These are phyloP conservation scores for Talaromyces sp. DNA, from an alignment of 2,329 filamentous ascomycete genomes.

Conservation along the genomic window DNA sequence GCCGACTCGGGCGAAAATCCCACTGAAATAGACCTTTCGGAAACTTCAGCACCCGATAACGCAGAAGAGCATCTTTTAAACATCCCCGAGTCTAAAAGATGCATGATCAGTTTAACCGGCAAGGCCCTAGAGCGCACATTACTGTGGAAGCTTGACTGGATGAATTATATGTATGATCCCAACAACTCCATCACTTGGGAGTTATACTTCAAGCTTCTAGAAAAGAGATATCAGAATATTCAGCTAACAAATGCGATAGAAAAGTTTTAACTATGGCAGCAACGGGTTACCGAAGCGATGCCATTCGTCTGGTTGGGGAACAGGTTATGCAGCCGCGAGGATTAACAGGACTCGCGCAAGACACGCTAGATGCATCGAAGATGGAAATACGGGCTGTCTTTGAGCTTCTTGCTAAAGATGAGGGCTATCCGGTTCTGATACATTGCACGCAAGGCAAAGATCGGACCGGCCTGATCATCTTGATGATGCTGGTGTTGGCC, in stretches of 20 bases:
- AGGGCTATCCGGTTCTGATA: constrained; percentile 66
- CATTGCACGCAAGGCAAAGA: constrained; percentile 93
- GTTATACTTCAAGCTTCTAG: too few relatives aligned
- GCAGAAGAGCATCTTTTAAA: constrained; percentile 59
- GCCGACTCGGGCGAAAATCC: constrained; percentile 9
- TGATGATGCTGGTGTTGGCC: constrained; percentile 68
- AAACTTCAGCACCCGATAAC: constrained; percentile 51
- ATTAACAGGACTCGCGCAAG: constrained; percentile 68
- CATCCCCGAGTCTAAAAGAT: constrained; percentile 66
- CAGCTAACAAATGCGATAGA: constrained; percentile 34
- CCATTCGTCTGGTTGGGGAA: constrained; percentile 68
- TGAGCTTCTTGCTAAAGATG: constrained; percentile 58
- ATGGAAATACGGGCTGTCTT: constrained; percentile 70
- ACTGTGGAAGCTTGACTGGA: constrained; percentile 68
- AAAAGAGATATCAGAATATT: too few relatives aligned
- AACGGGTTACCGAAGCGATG: constrained; percentile 68
- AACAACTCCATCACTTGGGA: too few relatives aligned
- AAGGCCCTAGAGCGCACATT: constrained; percentile 69
- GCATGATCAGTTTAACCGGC: constrained; percentile 74
- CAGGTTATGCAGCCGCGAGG: constrained; percentile 74
- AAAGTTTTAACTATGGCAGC: constrained; percentile 66
- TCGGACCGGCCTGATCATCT: constrained; percentile 71
- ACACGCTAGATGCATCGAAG: constrained; percentile 70
- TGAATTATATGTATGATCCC: constrained; percentile 62
- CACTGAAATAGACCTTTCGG: constrained; percentile 25